Base-by-base conservation (phyloP, 306 rosid genomes). In the Cercis canadensis region DNA sequence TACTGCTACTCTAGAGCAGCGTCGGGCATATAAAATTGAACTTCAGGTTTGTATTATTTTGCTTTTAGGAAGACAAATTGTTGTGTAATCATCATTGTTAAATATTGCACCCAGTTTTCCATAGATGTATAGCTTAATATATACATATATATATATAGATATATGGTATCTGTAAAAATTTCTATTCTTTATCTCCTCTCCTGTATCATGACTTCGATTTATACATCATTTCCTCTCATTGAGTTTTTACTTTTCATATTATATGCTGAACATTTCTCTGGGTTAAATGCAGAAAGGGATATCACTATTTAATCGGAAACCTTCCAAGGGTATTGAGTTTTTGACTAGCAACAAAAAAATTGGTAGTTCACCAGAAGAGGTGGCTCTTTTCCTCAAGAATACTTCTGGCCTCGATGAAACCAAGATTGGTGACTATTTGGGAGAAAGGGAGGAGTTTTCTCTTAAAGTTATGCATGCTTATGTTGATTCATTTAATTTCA, bases 391-490 rank as follows among this genome's bases (percentile, higher is more conserved):
- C 80, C 84, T 95, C 72, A 95, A 81, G 88, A 91, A 89, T 72
- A 89, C 90, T 55, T 57, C 68, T 68, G 91, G 96, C 81, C 85
- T 95, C 52, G 86, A 95, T 80, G 96, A 91, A 79, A 86, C 89
- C 18, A 82, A 80, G 84, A 95, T 95, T 45, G 99, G 99, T 69
- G 99, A 95, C 66, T 95, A 89, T 86, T 78, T 95, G 86, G 99
- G 99, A 61, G 99, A 95, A 72, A 89, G 99, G 84, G 97, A 91
- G 61, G 99, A 95, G 49, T 95, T 91, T 77, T 59, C 92, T 75
- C 85, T 95, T 19, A 95, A 91, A 88, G 99, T 95, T 69, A 95
- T 95, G 99, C 99, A 95, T 86, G 97, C 99, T 68, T 95, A 89
- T 79, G 97, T 95, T 31, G 99, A 95, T 88, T 89, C 97, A 75